Evolutionary conservation across 2,329 filamentous ascomycete species (phyloP).

Genomic region (Diaporthe ampelina): DNA sequence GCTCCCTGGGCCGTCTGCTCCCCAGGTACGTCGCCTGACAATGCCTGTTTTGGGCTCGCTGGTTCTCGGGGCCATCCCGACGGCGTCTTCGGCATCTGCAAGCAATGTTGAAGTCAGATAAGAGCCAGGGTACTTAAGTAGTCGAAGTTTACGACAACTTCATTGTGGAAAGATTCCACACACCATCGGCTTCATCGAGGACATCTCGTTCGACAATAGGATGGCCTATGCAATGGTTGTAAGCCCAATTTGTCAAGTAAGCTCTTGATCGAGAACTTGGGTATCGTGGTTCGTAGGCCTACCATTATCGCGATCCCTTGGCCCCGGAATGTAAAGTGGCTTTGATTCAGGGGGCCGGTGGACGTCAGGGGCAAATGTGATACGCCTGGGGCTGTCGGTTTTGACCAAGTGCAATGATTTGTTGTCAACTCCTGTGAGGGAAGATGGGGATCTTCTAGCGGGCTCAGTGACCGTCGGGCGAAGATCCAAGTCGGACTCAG

Average conservation of each 20-base stretch:
- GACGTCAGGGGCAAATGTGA: slow-evolving; percentile 6
- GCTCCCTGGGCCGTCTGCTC: slow-evolving; percentile 3
- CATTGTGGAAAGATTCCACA: neutral
- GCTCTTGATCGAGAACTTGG: neutral
- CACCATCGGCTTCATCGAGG: slow-evolving; percentile 8
- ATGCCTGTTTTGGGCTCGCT: neutral
- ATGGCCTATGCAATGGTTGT: neutral
- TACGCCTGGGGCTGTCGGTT: slow-evolving; percentile 15
- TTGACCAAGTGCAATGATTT: slow-evolving; percentile 7
- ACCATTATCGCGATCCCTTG: slow-evolving; percentile 35
- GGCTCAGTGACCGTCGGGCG: slow-evolving; percentile 13
- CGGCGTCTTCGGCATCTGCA: slow-evolving; percentile 11
- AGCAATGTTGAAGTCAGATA: neutral
- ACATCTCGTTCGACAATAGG: slow-evolving; percentile 23
- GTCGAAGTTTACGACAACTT: neutral
- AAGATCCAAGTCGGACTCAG: slow-evolving; percentile 11
- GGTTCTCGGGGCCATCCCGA: neutral
- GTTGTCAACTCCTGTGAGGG: neutral
- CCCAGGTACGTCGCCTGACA: slow-evolving; percentile 20
- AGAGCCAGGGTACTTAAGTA: too few species aligned
- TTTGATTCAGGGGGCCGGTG: slow-evolving; percentile 5
- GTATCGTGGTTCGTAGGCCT: neutral
- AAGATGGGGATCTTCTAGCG: slow-evolving; percentile 9
- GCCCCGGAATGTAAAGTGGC: slow-evolving; percentile 43
- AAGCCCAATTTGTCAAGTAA: neutral